Evolutionary conservation across 2,329 filamentous ascomycete genomes (phyloP).

Genomic region (Alternaria infectoria): DNA sequence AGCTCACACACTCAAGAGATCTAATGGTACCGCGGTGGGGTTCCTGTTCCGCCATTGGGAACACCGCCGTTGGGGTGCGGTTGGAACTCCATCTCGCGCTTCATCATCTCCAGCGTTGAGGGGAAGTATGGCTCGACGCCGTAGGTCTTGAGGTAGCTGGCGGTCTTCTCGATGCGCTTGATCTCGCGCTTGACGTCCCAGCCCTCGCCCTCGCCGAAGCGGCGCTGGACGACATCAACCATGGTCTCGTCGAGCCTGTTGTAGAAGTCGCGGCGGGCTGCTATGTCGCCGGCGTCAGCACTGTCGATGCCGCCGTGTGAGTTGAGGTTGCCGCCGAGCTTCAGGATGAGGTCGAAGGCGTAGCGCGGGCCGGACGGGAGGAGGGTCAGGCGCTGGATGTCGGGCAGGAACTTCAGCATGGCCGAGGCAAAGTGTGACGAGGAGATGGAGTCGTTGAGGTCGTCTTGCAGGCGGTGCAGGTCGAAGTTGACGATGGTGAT

Average conservation of each 20-base stretch:
- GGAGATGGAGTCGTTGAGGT: constrained; percentile 61
- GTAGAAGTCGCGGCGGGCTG: constrained; percentile 59
- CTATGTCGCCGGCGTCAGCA: constrained; percentile 56
- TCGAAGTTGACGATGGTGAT: constrained; percentile 65
- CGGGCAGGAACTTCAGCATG: constrained; percentile 62
- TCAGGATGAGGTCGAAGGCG: constrained; percentile 62
- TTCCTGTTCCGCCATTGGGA: constrained; percentile 37
- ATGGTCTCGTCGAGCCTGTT: constrained; percentile 56
- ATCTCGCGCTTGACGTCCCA: constrained; percentile 61
- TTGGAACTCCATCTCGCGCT: constrained; percentile 47
- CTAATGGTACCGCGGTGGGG: constrained; percentile 47
- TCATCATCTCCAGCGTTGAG: constrained; percentile 58
- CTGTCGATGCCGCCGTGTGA: constrained; percentile 60
- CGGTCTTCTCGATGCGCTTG: constrained; percentile 63
- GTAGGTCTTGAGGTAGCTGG: constrained; percentile 58
- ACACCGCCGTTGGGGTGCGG: constrained; percentile 24
- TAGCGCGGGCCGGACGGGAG: constrained; percentile 57
- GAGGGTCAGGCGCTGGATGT: constrained; percentile 58
- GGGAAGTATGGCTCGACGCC: constrained; percentile 63
- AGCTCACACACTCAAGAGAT: constrained; percentile 17
- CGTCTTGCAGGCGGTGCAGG: constrained; percentile 62
- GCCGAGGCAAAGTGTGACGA: constrained; percentile 60
- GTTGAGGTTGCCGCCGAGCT: constrained; percentile 63
- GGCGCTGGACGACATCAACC: constrained; percentile 59
- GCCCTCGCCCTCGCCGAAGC: constrained; percentile 59